Evolutionary conservation across 2,329 filamentous ascomycete species (phyloP).

Genomic region (Basipetospora chlamydospora): DNA sequence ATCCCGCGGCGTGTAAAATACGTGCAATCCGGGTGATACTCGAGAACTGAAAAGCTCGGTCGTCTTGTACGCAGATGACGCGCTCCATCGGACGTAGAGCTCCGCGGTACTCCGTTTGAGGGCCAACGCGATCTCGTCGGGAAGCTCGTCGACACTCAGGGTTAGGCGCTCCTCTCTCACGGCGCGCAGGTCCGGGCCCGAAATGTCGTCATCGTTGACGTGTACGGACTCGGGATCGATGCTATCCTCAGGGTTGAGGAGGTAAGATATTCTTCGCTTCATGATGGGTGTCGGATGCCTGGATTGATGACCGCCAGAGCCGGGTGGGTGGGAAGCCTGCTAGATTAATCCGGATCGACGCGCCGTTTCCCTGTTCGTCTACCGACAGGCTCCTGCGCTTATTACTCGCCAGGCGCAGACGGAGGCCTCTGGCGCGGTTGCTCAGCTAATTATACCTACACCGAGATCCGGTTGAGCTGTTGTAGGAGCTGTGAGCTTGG

Average conservation of each 20-base stretch:
- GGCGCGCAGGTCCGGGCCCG: slow-evolving; percentile 42
- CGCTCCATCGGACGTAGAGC: slow-evolving; percentile 70
- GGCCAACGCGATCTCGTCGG: slow-evolving; percentile 46
- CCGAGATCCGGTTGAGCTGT: too few species aligned
- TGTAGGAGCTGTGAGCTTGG: too few species aligned
- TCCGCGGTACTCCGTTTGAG: slow-evolving; percentile 50
- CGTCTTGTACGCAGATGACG: slow-evolving; percentile 38
- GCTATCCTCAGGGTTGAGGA: slow-evolving; percentile 48
- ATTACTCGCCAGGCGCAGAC: too few species aligned
- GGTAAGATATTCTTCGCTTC: slow-evolving; percentile 68
- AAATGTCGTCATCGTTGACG: slow-evolving; percentile 40
- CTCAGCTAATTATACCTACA: too few species aligned
- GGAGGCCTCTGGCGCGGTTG: too few species aligned
- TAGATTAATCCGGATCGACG: too few species aligned
- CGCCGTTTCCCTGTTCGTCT: too few species aligned
- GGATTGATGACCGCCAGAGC: too few species aligned
- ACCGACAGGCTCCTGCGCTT: too few species aligned
- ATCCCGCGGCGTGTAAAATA: slow-evolving; percentile 51
- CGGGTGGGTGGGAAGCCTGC: too few species aligned
- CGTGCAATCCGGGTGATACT: slow-evolving; percentile 66
- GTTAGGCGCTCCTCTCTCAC: slow-evolving; percentile 71
- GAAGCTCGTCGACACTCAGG: slow-evolving; percentile 57
- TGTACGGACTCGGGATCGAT: slow-evolving; percentile 50
- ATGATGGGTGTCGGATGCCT: too few species aligned
- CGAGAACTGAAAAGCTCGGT: slow-evolving; percentile 61